These are phyloP conservation scores for Xylaria acuta DNA, from an alignment of 495 filamentous ascomycete genomes.

Conservation along the genomic window DNA sequence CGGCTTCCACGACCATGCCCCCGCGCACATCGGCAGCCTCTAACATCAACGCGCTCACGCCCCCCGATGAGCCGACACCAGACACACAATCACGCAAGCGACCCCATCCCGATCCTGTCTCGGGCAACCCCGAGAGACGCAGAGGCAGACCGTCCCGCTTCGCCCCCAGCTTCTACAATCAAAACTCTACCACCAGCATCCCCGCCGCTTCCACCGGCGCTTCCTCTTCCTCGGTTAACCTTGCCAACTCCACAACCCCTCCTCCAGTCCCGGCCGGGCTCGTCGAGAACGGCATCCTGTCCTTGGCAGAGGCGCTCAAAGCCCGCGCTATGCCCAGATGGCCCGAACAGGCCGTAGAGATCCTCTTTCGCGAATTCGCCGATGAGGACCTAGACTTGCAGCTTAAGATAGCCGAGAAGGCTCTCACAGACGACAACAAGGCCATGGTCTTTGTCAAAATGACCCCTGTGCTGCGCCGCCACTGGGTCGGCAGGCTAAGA, in stretches of 20 bases:
- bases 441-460: conserved; percentile 62
- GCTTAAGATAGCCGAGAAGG: conserved; percentile 59
- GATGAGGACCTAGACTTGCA: conserved; percentile 56
- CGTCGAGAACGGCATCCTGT: conserved; percentile 40
- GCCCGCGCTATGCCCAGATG: conserved; percentile 40
- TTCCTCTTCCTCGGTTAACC: conserved; percentile 20
- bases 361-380: conserved; percentile 56
- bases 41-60: conserved; percentile 51
- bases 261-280: conserved; percentile 23
- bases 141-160: conserved; percentile 48
- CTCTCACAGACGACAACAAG: conserved; percentile 58
- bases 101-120: conserved; percentile 29
- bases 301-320: conserved; percentile 46
- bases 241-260: conserved; percentile 2
- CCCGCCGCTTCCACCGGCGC: conserved; percentile 22
- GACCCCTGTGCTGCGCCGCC: conserved; percentile 48
- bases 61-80: conserved; percentile 52
- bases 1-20: conserved; percentile 39
- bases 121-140: conserved; percentile 47
- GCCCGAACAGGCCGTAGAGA: conserved; percentile 57
- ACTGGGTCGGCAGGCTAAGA: conserved; percentile 55
- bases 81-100: conserved; percentile 42
- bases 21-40: conserved; percentile 42
- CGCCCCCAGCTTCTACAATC: conserved; percentile 38
- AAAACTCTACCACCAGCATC: conserved; percentile 28